Percentiles rank a stretch among this genome's conserved stretches.
These are phyloP conservation scores for Globisporangium irregulare DNA, from an alignment of 352 stramenopile genomes.

Conservation along the genomic window DNA sequence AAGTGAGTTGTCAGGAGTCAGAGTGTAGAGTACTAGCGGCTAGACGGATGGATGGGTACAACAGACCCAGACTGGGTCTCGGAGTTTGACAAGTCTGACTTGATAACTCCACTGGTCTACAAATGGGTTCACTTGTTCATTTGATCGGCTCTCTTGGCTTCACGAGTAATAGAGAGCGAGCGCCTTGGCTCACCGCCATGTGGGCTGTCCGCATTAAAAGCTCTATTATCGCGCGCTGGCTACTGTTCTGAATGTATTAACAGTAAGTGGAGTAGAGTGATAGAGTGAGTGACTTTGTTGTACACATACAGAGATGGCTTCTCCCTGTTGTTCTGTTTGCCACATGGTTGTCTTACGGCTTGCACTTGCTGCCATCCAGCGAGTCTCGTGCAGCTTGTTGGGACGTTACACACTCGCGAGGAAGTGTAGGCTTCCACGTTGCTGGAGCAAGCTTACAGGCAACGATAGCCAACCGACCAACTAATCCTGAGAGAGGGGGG, in stretches of 20 bases:
- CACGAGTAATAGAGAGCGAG: background rate
- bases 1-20: conserved; percentile 3
- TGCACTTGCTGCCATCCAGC: background rate
- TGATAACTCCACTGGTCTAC: background rate
- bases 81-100: background rate
- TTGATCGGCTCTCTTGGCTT: background rate
- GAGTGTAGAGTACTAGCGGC: background rate
- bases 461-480: background rate
- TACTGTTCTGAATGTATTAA: background rate
- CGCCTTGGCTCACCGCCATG: background rate
- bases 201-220: conserved; percentile 1
- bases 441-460: background rate
- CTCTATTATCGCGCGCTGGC: background rate
- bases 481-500: background rate
- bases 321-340: background rate
- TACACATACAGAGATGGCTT: background rate
- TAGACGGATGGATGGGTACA: conserved; percentile 10
- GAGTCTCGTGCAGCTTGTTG: background rate
- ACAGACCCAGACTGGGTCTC: background rate
- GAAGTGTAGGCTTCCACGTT: background rate
- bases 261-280: background rate
- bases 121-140: background rate
- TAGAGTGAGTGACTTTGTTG: background rate
- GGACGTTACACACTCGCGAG: background rate
- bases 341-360: background rate